Evolutionary conservation across 2,329 filamentous ascomycete genomes (phyloP).

Genomic region (Sporothrix sp.): DNA sequence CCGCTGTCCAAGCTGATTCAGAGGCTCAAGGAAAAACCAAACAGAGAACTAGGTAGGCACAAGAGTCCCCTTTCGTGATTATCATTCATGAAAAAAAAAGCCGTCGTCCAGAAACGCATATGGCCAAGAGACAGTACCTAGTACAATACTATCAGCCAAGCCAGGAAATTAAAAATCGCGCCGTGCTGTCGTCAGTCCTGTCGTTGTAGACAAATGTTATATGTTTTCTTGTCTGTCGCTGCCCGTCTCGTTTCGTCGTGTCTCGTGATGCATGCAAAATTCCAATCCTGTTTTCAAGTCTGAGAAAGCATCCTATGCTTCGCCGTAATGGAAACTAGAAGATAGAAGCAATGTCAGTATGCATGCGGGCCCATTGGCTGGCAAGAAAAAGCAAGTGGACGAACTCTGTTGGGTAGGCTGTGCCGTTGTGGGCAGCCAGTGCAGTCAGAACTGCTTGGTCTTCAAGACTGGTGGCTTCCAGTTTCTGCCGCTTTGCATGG

Average conservation of each 20-base stretch:
- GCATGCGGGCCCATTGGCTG: too few species aligned
- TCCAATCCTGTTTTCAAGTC: too few species aligned
- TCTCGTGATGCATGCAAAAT: too few species aligned
- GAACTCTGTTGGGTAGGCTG: conserved; percentile 36
- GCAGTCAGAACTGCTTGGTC: conserved; percentile 40
- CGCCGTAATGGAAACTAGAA: conserved; percentile 10
- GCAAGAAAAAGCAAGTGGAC: conserved; percentile 16
- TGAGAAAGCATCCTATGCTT: conserved; percentile 12
- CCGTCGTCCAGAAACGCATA: background rate
- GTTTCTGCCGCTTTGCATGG: conserved; percentile 31
- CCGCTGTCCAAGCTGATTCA: too few species aligned
- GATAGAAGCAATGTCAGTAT: too few species aligned
- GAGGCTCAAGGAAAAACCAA: background rate
- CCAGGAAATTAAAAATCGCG: background rate
- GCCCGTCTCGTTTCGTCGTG: too few species aligned
- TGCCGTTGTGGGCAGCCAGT: conserved; percentile 35
- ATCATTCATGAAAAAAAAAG: too few species aligned
- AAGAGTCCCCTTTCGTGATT: too few species aligned
- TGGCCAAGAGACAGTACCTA: background rate
- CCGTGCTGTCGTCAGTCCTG: background rate
- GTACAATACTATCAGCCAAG: background rate
- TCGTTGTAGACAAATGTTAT: too few species aligned
- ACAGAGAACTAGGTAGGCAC: too few species aligned
- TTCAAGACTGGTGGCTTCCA: conserved; percentile 32
- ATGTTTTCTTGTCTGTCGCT: background rate